Conservation (phyloP, 1,284 basidiomycete species). For the Erythrobasidium hasegawianum region DNA sequence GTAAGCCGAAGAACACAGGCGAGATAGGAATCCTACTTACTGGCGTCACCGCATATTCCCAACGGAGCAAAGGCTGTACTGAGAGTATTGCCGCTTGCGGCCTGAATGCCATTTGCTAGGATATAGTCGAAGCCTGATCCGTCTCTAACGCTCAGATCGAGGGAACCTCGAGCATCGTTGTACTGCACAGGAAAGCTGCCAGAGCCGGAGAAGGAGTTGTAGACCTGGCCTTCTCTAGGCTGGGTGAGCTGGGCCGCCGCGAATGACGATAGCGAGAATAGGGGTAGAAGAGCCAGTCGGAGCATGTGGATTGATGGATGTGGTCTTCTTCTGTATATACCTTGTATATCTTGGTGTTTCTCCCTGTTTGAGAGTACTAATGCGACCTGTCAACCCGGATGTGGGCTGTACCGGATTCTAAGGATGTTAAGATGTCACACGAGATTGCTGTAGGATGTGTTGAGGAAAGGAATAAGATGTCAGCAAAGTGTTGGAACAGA, state of each 20-base stretch:
- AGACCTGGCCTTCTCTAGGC: slow-evolving; percentile 3
- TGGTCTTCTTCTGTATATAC: no score
- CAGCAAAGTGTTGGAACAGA: no score
- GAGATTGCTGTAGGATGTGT: no score
- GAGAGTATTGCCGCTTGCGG: not conserved
- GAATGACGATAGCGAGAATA: no score
- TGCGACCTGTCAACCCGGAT: no score
- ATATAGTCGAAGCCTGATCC: slow-evolving; percentile 10
- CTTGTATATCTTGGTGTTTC: no score
- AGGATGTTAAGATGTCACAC: no score
- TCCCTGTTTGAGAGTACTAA: no score
- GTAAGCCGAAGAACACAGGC: not conserved
- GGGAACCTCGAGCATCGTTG: not conserved
- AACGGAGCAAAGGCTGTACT: slow-evolving; percentile 22
- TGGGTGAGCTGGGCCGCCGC: slow-evolving; percentile 12
- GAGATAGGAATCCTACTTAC: not conserved
- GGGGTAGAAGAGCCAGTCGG: no score
- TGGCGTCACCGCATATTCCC: slow-evolving; percentile 9
- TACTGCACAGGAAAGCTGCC: slow-evolving; percentile 23
- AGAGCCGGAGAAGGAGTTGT: slow-evolving; percentile 21
- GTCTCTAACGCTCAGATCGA: slow-evolving; percentile 1
- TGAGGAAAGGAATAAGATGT: no score
- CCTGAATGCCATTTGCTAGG: slow-evolving; percentile 24
- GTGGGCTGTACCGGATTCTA: no score
- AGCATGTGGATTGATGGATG: no score